Evolutionary conservation across 169 alveolate genomes (phyloP).

Genomic region (Neospora caninum): DNA sequence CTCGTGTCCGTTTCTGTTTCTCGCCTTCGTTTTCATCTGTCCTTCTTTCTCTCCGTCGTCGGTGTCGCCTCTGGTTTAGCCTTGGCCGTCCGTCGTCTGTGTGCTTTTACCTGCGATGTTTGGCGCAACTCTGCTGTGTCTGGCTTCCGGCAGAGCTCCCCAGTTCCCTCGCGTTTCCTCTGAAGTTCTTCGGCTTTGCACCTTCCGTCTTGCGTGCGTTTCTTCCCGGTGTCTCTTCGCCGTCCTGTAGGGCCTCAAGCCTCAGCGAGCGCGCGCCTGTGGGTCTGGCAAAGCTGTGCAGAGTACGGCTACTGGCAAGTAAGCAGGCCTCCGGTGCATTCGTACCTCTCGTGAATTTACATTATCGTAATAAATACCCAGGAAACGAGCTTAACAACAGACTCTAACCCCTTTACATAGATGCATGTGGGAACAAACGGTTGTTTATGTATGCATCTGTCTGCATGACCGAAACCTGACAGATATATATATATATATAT

Average conservation of each 20-base stretch:
- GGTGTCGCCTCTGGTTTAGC: too few species aligned
- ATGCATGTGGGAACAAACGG: background rate
- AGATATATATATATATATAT: too few species aligned
- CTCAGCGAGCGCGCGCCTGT: background rate
- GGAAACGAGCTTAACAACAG: too few species aligned
- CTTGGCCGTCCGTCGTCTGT: too few species aligned
- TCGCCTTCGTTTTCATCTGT: too few species aligned
- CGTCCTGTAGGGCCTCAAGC: background rate
- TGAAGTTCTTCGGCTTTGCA: background rate
- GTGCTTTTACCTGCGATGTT: too few species aligned
- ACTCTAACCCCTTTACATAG: background rate
- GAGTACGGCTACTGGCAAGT: slow-evolving; percentile 56
- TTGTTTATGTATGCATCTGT: too few species aligned
- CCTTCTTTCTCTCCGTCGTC: background rate
- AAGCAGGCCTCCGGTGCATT: background rate
- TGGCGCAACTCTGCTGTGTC: too few species aligned
- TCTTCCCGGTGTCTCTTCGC: background rate
- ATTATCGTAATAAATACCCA: too few species aligned
- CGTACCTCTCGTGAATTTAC: too few species aligned
- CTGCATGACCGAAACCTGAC: too few species aligned
- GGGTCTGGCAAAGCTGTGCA: slow-evolving; percentile 16
- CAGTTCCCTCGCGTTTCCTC: background rate
- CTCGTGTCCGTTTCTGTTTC: background rate
- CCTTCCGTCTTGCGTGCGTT: background rate
- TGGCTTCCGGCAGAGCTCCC: too few species aligned